phyloP scores from a whole-genome alignment of 768 basidiomycete species.

The Guyanaporus albipodus region DNA sequence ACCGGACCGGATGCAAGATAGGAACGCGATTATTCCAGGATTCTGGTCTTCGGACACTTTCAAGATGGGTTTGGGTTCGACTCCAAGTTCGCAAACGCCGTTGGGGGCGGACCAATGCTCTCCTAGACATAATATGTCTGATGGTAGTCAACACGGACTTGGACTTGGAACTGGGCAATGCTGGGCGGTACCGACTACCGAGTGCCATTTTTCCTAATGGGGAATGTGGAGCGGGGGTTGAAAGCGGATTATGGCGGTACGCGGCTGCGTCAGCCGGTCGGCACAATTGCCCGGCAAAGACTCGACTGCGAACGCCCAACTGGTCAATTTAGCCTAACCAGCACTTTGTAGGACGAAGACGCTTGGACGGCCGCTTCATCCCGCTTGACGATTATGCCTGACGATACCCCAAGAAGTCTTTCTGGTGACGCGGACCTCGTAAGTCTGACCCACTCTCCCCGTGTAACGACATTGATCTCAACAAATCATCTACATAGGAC shows the following conservation, averaged over 20 bases:
- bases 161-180: neutral
- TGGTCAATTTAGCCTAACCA: too few species aligned
- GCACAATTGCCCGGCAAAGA: slow-evolving; percentile 8
- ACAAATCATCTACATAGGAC: slow-evolving; percentile 38
- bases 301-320: slow-evolving; percentile 9
- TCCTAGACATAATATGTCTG: too few species aligned
- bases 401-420: slow-evolving; percentile 52
- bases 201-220: neutral
- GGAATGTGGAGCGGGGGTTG: neutral
- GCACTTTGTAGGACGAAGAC: too few species aligned
- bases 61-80: too few species aligned
- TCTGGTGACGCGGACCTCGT: slow-evolving; percentile 58
- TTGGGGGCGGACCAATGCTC: too few species aligned
- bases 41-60: too few species aligned
- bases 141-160: too few species aligned
- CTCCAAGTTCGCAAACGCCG: too few species aligned
- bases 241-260: slow-evolving; percentile 9
- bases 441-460: slow-evolving; percentile 11
- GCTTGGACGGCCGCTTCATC: too few species aligned
- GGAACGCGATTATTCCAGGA: too few species aligned
- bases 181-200: neutral
- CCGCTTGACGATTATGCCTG: slow-evolving; percentile 40
- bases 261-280: slow-evolving; percentile 20
- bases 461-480: slow-evolving; percentile 11
- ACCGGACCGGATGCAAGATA: too few species aligned